Evolutionary conservation across 1,284 basidiomycete genomes (phyloP).

Genomic region (Tetrapyrgos nigripes): DNA sequence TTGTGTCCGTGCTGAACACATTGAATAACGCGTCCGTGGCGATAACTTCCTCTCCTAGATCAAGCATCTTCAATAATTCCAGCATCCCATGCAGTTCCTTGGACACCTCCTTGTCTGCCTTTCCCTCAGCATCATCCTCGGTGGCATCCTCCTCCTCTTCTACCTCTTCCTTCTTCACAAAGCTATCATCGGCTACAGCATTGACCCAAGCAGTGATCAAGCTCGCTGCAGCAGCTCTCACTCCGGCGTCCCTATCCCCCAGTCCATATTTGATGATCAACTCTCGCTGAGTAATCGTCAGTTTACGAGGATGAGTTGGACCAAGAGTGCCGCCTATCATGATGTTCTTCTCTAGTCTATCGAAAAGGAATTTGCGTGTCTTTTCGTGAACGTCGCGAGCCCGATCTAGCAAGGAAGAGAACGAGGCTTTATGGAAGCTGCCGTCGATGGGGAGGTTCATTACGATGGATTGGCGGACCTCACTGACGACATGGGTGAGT

Average conservation of each 20-base stretch:
- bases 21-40: constrained; percentile 46
- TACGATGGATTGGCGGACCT: constrained; percentile 86
- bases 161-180: constrained; percentile 29
- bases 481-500: constrained; percentile 51
- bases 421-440: constrained; percentile 42
- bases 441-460: constrained; percentile 72
- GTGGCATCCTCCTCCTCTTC: constrained; percentile 33
- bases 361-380: constrained; percentile 84
- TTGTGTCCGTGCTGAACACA: constrained; percentile 34
- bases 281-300: constrained; percentile 80
- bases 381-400: constrained; percentile 86
- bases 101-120: constrained; percentile 36
- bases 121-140: constrained; percentile 22
- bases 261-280: constrained; percentile 82
- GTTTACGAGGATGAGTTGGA: constrained; percentile 64
- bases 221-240: constrained; percentile 77
- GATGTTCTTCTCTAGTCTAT: constrained; percentile 59
- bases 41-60: constrained; percentile 40
- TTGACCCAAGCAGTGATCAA: constrained; percentile 82
- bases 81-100: constrained; percentile 36
- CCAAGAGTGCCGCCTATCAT: constrained; percentile 21
- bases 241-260: constrained; percentile 83
- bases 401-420: constrained; percentile 78
- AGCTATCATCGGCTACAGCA: constrained; percentile 36
- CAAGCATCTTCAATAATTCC: constrained; percentile 45